Base-by-base conservation (phyloP, 495 filamentous ascomycete genomes). In the Penicillium parvum region DNA sequence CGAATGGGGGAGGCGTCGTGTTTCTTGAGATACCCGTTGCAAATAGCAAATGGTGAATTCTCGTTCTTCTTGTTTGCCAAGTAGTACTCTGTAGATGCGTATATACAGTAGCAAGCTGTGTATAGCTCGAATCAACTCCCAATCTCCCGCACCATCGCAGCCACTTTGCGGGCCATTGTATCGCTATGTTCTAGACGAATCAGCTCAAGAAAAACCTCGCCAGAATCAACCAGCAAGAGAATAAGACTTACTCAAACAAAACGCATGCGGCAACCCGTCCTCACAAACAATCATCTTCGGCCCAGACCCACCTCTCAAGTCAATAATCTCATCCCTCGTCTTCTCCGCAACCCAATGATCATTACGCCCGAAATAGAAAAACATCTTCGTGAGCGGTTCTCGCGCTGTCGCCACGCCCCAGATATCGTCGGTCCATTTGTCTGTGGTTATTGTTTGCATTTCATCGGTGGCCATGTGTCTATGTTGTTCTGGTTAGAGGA, bases 341-440 rank as follows among this genome's bases (percentile, higher is more conserved):
- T 76, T 65, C 40, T 86, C 69, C 1, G 84, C 84, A 17, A 96
- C 87, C 90, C 90, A 96, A 53, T 84, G 75, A 52, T 96, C 90
- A 50, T 73, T 60, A 25, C 78, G 55, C 2, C 79, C 89, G 65
- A 90, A 96, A 45, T 86, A 89, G 60, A 95, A 89, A 32, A 82
- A 78, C 37, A 95, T 68, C 38, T 77, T 79, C 3, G 77, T 68
- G 0, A 74, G 45, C 2, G 65, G 58, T 21, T 72, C 68, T n/a
- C 66, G 59, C 4, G 68, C 62, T 19, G 74, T 65, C 3, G 55
- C 54, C 18, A 63, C 56, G 19, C 85, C 86, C 90, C 90, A 96
- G 25, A 96, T 63, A 53, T 90, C 84, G 37, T 84, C 71, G 22
- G 75, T 75, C 91, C 90, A 96, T 52, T 66, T 72, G 50, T 95